These are phyloP conservation scores for Xerocomus nothofagi DNA, from an alignment of 1,284 basidiomycete genomes.

Conservation along the genomic window DNA sequence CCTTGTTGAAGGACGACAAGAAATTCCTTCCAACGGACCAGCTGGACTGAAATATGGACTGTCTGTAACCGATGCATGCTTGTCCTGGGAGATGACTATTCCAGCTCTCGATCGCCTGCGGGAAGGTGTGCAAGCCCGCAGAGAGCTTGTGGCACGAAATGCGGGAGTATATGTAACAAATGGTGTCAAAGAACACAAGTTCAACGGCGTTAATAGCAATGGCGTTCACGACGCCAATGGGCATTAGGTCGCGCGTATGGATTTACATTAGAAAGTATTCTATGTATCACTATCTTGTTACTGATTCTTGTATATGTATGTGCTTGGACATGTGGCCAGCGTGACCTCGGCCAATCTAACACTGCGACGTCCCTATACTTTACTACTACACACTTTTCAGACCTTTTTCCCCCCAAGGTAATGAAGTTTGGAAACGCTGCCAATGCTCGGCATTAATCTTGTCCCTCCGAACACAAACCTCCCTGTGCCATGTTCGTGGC, in stretches of 20 bases:
- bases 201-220: slow-evolving; percentile 7
- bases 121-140: slow-evolving; percentile 75
- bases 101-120: slow-evolving; percentile 79
- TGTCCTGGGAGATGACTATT: slow-evolving; percentile 87
- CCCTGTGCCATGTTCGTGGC: neutral
- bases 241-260: too few species aligned
- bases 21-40: slow-evolving; percentile 78
- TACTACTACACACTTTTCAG: too few species aligned
- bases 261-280: too few species aligned
- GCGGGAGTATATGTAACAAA: slow-evolving; percentile 17
- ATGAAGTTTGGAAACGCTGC: neutral
- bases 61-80: slow-evolving; percentile 88
- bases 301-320: too few species aligned
- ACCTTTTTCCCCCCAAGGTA: neutral
- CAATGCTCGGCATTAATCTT: slow-evolving; percentile 1
- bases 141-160: slow-evolving; percentile 47
- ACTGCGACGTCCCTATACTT: too few species aligned
- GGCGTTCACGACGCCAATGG: slow-evolving; percentile 3
- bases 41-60: slow-evolving; percentile 84
- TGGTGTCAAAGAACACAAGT: slow-evolving; percentile 13
- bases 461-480: neutral
- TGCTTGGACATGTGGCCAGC: too few species aligned
- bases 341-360: slow-evolving; percentile 10
- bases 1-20: slow-evolving; percentile 86
- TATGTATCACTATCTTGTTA: neutral